Base-by-base conservation (phyloP, 1,284 basidiomycete genomes). In the Sanghuangporus weigelae region DNA sequence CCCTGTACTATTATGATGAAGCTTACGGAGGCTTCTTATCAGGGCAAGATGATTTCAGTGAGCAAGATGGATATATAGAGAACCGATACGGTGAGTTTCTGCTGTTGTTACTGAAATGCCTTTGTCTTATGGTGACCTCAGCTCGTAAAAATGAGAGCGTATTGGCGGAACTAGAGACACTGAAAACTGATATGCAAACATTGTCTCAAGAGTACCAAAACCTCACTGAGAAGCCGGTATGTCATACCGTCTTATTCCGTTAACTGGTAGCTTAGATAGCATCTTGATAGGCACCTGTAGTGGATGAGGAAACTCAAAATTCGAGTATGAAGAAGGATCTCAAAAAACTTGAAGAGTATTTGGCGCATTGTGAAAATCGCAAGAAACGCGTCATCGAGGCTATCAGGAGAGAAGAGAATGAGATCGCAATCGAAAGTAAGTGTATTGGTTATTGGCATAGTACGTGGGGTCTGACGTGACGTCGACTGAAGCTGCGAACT, bases 1-100 rank as follows among this genome's bases (percentile, higher is more conserved):
- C 89, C 1, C 90, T 92, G 69, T 84, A 92, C 58, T 93, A 90
- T 73, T 85, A 84, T 48, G 77, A 83, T 5, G 80, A 83, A 57
- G 82, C 90, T 0, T 96, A 95, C 69, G 76, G 80, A 2, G 73
- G 83, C 19, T 96, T 93, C 81, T 76, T 93, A 39, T 82, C 86
- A 51, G 84, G 85, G 3, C 80, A 81, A 10, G 92, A 95, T 68
- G 81, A 87, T 31, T 93, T 91, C 67, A 78, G 82, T 0, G 85
- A 89, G 63, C 85, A 87, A 57, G 87, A 92, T 62, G 80, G 82
- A 66, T 77, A 79, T 49, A 72, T 95, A 12, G 89, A 92, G 68
- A 84, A 86, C 38, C 84, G 87, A 63, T 95, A 93, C 73, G 84
- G 93, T 90, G 66, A 59, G 82, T 70, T 1, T 50, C 19, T 40